Base-by-base conservation (phyloP, 73 alveolate genomes). In the Paramecium tetraurelia region DNA sequence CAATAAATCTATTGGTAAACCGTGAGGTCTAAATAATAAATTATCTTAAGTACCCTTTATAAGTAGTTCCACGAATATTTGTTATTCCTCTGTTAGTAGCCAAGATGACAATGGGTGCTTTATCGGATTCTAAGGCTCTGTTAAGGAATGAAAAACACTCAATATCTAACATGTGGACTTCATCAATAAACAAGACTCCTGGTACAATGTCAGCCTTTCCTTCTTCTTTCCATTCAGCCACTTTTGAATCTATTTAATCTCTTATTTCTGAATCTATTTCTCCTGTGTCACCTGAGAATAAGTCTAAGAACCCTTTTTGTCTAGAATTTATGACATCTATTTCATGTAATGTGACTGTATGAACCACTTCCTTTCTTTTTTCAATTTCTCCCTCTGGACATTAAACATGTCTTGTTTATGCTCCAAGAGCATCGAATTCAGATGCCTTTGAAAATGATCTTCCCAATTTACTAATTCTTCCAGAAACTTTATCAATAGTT, bases 161-260 rank as follows among this genome's bases (percentile, higher is more conserved):
- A 76, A 98, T 97, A 93, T 98, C 99, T 58, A 98, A 97, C 99
- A 98, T 98, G 92, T 98, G 99, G 71, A 98, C 99, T 97, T 98
- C 99, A 94, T 96, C 98, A 71, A 97, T 98, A 95, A 98, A 98
- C 76, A 98, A 97, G 18, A 96, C 99, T 18, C 99, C 99, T 11
- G 99, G 99, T 18, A 98, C 99, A 46, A 98, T 93, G 63, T 98
- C 99, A 43, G 98, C 99, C 93, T 98, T 96, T 44, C 99, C 99
- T 95, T 98, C 99, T 87, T 98, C 99, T 77, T 99, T 96, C 99
- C 99, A 98, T 94, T 98, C 99, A 50, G 99, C 99, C 7, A 98
- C 99, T 92, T 97, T 98, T 59, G 97, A 93, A 85, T 98, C 99
- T 43, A 98, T 98, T 95, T 98, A 98, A 70, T 98, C 99, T 88